A percentile compares a stretch with the other conserved stretches of the same genome.
These are phyloP conservation scores for Globisporangium solare DNA, from an alignment of 352 stramenopile species.

Conservation along the genomic window DNA sequence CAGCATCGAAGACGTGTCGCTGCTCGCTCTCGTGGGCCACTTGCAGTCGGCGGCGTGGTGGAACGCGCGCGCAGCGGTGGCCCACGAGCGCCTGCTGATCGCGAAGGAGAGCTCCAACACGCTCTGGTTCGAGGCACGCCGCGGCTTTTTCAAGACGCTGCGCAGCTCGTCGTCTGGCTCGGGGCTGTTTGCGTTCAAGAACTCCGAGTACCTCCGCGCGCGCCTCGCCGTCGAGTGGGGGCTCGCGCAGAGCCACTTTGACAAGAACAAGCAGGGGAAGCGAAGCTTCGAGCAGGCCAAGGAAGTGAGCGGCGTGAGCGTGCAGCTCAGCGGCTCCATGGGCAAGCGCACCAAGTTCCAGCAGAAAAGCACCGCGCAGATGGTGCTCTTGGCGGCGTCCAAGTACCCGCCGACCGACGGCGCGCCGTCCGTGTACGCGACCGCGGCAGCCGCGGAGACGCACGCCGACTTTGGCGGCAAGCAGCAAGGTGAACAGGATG, in stretches of 20 bases:
- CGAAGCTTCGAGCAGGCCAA: conserved; percentile 85
- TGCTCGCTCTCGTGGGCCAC: conserved; percentile 9
- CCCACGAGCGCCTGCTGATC: conserved; percentile 65
- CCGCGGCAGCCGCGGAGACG: conserved; percentile 47
- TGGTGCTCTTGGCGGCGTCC: conserved; percentile 71
- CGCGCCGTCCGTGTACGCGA: conserved; percentile 47
- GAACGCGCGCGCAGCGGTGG: conserved; percentile 67
- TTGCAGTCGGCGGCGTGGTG: conserved; percentile 61
- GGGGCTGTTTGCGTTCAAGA: conserved; percentile 31
- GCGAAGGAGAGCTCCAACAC: conserved; percentile 63
- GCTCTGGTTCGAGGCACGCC: conserved; percentile 69
- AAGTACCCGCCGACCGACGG: conserved; percentile 41
- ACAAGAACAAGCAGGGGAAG: conserved; percentile 89
- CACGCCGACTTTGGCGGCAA: conserved; percentile 69
- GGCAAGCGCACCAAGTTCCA: conserved; percentile 96
- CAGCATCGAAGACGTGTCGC: conserved; percentile 21
- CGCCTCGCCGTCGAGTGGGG: conserved; percentile 91
- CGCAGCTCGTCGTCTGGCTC: conserved; percentile 9
- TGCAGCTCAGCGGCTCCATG: conserved; percentile 89
- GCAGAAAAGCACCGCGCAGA: conserved; percentile 87
- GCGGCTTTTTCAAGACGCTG: conserved; percentile 50
- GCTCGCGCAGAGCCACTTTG: conserved; percentile 90
- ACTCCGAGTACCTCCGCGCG: conserved; percentile 53
- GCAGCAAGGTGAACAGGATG: conserved; percentile 19
- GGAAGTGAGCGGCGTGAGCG: conserved; percentile 71